Evolutionary conservation across 495 filamentous ascomycete species (phyloP).

Genomic region (Penicillium coprophilum): DNA sequence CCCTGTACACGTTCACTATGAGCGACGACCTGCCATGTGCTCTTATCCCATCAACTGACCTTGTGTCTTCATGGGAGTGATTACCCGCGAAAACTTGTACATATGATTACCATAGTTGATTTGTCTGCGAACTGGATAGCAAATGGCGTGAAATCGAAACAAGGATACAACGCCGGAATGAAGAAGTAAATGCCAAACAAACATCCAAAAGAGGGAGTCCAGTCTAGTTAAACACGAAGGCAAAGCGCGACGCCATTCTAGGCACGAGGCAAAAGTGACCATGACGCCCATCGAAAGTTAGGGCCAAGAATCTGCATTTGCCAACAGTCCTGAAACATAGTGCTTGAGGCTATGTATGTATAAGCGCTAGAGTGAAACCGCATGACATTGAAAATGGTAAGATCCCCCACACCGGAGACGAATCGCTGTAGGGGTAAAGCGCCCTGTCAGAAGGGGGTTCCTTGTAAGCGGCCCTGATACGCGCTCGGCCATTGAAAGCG

Average conservation of each 20-base stretch:
- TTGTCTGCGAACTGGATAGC: background rate
- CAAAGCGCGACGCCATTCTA: constrained; percentile 14
- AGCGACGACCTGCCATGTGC: background rate
- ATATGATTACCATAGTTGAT: constrained; percentile 30
- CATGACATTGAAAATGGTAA: constrained; percentile 18
- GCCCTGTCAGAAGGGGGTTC: constrained; percentile 26
- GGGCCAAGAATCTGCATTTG: constrained; percentile 10
- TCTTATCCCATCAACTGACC: constrained; percentile 17
- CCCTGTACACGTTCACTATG: constrained; percentile 8
- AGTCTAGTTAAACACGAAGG: constrained; percentile 23
- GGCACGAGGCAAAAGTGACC: constrained; percentile 20
- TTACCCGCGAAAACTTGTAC: constrained; percentile 30
- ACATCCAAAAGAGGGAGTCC: background rate
- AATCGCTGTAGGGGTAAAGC: constrained; percentile 18
- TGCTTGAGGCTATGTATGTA: constrained; percentile 21
- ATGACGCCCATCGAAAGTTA: constrained; percentile 15
- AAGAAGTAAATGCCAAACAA: constrained; percentile 11
- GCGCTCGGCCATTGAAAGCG: constrained; percentile 39
- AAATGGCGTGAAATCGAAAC: background rate
- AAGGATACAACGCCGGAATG: constrained; percentile 7
- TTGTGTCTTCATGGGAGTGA: constrained; percentile 21
- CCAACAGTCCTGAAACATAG: constrained; percentile 29
- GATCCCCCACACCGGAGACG: background rate
- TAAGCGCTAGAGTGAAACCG: constrained; percentile 44
- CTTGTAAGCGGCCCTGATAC: constrained; percentile 28